Percentiles rank a stretch among this genome's conserved stretches.
Conservation (phyloP, 805 yeast genomes). For the Starmerella cellae region DNA sequence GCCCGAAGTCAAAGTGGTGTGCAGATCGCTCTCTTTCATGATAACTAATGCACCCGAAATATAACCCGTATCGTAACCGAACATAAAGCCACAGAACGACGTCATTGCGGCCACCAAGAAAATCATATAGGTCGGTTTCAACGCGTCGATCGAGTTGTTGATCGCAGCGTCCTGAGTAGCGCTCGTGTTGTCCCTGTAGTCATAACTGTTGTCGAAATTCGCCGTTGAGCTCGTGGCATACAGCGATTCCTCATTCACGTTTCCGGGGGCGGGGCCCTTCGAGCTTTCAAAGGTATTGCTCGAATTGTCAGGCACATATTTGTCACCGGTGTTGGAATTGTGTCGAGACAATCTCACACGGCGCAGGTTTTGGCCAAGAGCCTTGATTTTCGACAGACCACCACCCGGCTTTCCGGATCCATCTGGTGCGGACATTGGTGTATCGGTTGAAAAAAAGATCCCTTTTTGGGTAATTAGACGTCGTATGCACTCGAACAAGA, state of each 20-base stretch:
- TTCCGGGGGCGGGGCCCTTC: not conserved
- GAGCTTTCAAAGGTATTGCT: not conserved
- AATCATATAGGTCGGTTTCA: constrained; percentile 40
- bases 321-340: not conserved
- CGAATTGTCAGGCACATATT: not conserved
- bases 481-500: no score
- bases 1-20: constrained; percentile 49
- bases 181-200: not conserved
- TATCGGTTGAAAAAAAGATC: no score
- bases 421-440: not conserved
- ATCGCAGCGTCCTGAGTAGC: constrained; percentile 12
- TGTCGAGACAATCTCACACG: constrained; percentile 7
- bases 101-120: constrained; percentile 53
- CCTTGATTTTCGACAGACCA: not conserved
- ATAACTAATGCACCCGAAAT: constrained; percentile 86
- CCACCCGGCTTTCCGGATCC: not conserved
- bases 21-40: constrained; percentile 56
- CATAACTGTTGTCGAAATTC: constrained; percentile 1
- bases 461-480: no score
- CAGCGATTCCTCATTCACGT: not conserved
- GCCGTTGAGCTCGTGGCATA: constrained; percentile 4
- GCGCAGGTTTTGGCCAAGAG: constrained; percentile 1
- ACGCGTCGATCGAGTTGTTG: constrained; percentile 23
- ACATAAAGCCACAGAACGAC: constrained; percentile 89
- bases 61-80: constrained; percentile 96